Percentiles rank a stretch among this genome's conserved stretches.
These are phyloP conservation scores for Alternaria tenuissima DNA, from an alignment of 2,329 filamentous ascomycete genomes.

Conservation along the genomic window DNA sequence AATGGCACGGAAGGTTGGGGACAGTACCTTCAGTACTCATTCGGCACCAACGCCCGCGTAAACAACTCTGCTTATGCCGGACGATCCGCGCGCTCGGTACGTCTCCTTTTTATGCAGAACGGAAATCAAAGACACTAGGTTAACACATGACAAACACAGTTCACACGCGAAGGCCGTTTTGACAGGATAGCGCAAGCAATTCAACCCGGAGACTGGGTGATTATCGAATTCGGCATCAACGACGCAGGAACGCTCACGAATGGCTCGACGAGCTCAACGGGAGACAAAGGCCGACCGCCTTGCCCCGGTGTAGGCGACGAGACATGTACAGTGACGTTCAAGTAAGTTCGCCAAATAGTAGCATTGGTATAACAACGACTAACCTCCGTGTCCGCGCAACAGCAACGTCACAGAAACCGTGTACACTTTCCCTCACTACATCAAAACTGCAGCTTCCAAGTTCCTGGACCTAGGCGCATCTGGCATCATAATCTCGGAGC, in stretches of 20 bases:
- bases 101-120: not conserved
- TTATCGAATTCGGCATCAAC: constrained; percentile 76
- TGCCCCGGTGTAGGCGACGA: constrained; percentile 27
- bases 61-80: constrained; percentile 71
- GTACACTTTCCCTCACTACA: constrained; percentile 66
- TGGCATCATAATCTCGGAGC: constrained; percentile 62
- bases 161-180: constrained; percentile 70
- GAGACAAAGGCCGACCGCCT: constrained; percentile 66
- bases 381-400: not conserved
- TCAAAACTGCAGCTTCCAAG: constrained; percentile 62
- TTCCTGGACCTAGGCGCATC: constrained; percentile 64
- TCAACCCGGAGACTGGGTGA: constrained; percentile 66
- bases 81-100: constrained; percentile 66
- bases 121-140: too few species aligned
- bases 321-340: not conserved
- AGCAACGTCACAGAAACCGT: constrained; percentile 61
- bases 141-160: constrained; percentile 35
- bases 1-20: constrained; percentile 62
- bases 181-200: constrained; percentile 61
- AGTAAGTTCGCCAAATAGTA: not conserved
- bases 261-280: constrained; percentile 61
- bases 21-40: constrained; percentile 62
- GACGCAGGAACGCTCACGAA: constrained; percentile 52
- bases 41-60: constrained; percentile 54
- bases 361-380: too few species aligned